A percentile compares a stretch with the other conserved stretches of the same genome.
These are phyloP conservation scores for Cyberlindnera amylophila DNA, from an alignment of 805 yeast genomes.

Conservation along the genomic window DNA sequence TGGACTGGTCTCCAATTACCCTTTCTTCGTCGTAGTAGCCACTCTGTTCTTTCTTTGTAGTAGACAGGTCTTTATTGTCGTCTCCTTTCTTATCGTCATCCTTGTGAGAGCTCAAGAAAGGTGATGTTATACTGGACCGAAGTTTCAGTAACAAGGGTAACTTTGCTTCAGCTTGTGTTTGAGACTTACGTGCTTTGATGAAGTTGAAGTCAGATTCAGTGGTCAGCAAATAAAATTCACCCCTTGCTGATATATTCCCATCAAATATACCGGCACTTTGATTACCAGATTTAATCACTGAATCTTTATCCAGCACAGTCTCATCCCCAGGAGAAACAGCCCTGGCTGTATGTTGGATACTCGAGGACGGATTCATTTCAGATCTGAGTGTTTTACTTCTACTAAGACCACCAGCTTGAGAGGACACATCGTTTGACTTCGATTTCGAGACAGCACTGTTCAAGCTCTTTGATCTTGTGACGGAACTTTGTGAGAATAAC, in stretches of 20 bases:
- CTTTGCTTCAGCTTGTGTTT: background rate
- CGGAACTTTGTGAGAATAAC: conserved; percentile 10
- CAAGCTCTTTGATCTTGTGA: conserved; percentile 5
- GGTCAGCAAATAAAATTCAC: conserved; percentile 1
- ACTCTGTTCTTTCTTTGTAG: too few species aligned
- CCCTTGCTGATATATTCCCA: background rate
- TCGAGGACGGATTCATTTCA: background rate
- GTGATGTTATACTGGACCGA: too few species aligned
- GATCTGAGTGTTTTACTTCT: background rate
- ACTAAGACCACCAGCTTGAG: conserved; percentile 6
- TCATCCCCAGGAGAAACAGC: too few species aligned
- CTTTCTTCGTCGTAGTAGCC: too few species aligned
- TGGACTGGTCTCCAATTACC: too few species aligned
- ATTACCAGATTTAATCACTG: background rate
- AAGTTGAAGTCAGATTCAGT: conserved; percentile 4
- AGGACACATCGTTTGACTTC: background rate
- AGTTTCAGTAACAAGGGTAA: conserved; percentile 1
- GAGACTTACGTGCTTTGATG: too few species aligned
- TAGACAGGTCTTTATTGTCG: too few species aligned
- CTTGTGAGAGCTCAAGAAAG: too few species aligned
- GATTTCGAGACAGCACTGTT: conserved; percentile 9
- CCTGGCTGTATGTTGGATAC: too few species aligned
- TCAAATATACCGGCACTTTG: background rate
- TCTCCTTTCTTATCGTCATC: too few species aligned
- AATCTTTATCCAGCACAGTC: background rate